A percentile compares a stretch with the other conserved stretches of the same genome.
Conservation (phyloP, 2,329 filamentous ascomycete species). For the Fusarium marasasianum region DNA sequence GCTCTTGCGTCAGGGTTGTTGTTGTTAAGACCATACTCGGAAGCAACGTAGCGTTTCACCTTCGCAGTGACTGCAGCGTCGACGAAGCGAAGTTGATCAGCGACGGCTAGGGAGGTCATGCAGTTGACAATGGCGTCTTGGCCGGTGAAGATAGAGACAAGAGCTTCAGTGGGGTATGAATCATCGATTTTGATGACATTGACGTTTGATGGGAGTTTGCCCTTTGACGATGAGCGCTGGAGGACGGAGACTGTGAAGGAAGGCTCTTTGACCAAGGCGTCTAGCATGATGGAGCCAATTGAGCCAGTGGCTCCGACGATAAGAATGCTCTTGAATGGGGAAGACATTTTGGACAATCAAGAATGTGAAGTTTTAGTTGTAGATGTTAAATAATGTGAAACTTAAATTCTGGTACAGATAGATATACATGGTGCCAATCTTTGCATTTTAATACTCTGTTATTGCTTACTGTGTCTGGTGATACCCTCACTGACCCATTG, state of each 20-base stretch:
- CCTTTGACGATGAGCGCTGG: not conserved
- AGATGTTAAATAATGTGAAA: rapidly evolving
- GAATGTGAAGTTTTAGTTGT: not conserved
- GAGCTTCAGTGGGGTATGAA: not conserved
- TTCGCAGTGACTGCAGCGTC: not conserved
- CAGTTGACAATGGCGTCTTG: slow-evolving; percentile 4
- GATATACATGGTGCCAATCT: too few relatives aligned
- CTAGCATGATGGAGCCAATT: not conserved
- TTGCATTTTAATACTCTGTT: not conserved
- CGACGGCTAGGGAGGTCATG: slow-evolving; percentile 10
- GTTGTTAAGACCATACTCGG: slow-evolving; percentile 10
- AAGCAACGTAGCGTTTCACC: not conserved
- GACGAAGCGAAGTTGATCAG: slow-evolving; percentile 2
- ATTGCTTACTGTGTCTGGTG: rapidly evolving
- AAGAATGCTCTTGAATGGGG: not conserved
- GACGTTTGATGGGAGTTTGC: not conserved
- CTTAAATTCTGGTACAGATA: rapidly evolving
- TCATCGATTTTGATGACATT: not conserved
- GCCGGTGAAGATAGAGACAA: not conserved
- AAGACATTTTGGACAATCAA: not conserved
- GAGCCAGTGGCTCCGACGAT: not conserved
- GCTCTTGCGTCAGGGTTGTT: slow-evolving; percentile 5
- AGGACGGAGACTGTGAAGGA: not conserved
- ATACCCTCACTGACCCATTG: not conserved
- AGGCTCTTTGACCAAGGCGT: not conserved